Percentiles rank a stretch among this genome's conserved stretches.
phyloP scores from a whole-genome alignment of 306 rosid genomes.

The Quercus gilva region DNA sequence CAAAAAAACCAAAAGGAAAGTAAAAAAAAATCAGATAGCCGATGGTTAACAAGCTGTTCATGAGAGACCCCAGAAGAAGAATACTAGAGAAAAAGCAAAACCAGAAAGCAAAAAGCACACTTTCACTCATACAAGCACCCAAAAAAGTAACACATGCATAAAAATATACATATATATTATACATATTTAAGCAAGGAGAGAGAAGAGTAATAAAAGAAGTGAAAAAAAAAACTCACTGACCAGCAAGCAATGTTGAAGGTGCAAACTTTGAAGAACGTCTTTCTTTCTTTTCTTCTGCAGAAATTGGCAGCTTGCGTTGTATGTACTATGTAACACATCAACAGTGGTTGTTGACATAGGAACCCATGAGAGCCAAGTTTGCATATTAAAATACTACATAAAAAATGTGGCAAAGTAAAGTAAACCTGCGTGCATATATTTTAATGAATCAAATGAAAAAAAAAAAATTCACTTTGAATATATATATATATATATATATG shows the following conservation, averaged over 20 bases:
- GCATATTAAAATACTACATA: background rate
- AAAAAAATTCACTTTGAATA: background rate
- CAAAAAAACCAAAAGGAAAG: background rate
- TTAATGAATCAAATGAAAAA: background rate
- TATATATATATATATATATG: background rate
- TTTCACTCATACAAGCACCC: background rate
- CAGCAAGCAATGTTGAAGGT: background rate
- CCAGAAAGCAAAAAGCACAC: constrained; percentile 16
- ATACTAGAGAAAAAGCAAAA: background rate
- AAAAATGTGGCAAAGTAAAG: constrained; percentile 13
- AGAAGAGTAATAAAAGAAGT: background rate
- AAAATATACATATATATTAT: background rate
- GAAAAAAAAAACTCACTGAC: constrained; percentile 21
- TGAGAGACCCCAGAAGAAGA: constrained; percentile 17
- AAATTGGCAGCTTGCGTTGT: constrained; percentile 25
- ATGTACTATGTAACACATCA: background rate
- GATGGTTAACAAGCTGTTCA: constrained; percentile 13
- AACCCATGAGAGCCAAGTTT: constrained; percentile 26
- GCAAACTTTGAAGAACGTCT: background rate
- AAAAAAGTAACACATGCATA: background rate
- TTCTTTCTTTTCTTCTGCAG: background rate
- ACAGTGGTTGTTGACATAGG: constrained; percentile 22
- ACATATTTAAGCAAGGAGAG: background rate
- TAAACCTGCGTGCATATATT: background rate
- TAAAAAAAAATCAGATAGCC: constrained; percentile 22